phyloP scores from a whole-genome alignment of 768 basidiomycete species.

The Psilocybe cubensis region DNA sequence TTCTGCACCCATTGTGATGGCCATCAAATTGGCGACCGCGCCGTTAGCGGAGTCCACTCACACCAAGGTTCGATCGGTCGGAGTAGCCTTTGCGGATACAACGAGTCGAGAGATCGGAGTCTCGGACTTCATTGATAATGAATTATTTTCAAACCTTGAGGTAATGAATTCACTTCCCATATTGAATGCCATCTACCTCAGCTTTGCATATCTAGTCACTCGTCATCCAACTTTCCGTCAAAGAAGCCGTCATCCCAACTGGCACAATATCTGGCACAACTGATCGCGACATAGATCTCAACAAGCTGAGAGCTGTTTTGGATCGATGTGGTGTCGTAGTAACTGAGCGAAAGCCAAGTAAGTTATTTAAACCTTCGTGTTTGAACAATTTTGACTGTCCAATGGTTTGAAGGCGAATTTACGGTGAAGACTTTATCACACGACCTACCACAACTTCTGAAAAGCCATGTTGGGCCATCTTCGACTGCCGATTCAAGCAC shows the following conservation, averaged over 20 bases:
- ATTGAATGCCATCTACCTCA: neutral
- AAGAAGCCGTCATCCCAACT: constrained; percentile 86
- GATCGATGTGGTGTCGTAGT: constrained; percentile 91
- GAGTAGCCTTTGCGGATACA: constrained; percentile 92
- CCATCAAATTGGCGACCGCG: constrained; percentile 74
- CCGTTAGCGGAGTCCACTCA: constrained; percentile 43
- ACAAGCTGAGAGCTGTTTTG: constrained; percentile 83
- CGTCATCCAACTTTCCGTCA: constrained; percentile 95
- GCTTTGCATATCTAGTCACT: constrained; percentile 66
- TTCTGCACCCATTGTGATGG: constrained; percentile 87
- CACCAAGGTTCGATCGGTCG: constrained; percentile 73
- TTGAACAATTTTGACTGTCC: constrained; percentile 1
- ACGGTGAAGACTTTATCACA: constrained; percentile 77
- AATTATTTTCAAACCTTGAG: constrained; percentile 94
- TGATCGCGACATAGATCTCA: constrained; percentile 85
- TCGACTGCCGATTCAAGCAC: constrained; percentile 53
- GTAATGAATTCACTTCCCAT: constrained; percentile 43
- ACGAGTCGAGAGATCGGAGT: constrained; percentile 85
- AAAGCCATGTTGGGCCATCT: constrained; percentile 39
- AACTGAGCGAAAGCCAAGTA: constrained; percentile 88
- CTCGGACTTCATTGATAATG: constrained; percentile 92
- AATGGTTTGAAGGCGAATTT: constrained; percentile 71
- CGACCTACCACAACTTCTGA: constrained; percentile 75
- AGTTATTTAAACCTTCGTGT: constrained; percentile 22
- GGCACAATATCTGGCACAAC: constrained; percentile 74